These are phyloP conservation scores for Rhizopogon roseolus DNA, from an alignment of 768 basidiomycete genomes.

Conservation along the genomic window DNA sequence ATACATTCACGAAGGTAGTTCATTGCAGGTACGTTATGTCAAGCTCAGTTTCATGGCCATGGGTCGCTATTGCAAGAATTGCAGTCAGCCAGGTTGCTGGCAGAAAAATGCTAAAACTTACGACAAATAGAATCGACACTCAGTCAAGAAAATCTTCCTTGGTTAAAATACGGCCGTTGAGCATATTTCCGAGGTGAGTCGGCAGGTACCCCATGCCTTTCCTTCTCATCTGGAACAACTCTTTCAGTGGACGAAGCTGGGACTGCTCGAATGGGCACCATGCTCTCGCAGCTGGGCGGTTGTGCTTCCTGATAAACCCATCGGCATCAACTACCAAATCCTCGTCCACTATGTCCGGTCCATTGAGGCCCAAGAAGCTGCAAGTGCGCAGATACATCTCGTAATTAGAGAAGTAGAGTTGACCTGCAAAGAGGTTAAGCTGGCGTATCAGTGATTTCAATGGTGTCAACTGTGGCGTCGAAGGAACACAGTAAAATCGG, in stretches of 20 bases:
- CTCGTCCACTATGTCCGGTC: conserved; percentile 8
- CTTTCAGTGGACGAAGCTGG: conserved; percentile 22
- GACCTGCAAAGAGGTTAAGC: conserved; percentile 27
- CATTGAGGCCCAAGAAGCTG: conserved; percentile 20
- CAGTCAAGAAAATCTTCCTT: conserved; percentile 18
- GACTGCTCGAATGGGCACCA: conserved; percentile 3
- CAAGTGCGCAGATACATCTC: conserved; percentile 23
- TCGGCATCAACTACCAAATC: conserved; percentile 7
- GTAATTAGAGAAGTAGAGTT: conserved; percentile 25
- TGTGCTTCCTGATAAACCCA: conserved; percentile 16
- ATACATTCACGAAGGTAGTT: background rate
- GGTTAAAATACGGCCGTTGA: conserved; percentile 23
- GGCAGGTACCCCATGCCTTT: conserved; percentile 32
- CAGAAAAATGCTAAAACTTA: background rate
- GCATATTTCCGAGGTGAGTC: conserved; percentile 38
- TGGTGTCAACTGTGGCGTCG: background rate
- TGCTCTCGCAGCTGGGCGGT: conserved; percentile 7
- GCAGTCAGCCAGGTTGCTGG: background rate
- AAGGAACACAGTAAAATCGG: conserved; percentile 7
- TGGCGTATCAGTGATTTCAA: conserved; percentile 7
- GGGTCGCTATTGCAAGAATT: background rate
- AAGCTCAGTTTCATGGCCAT: background rate
- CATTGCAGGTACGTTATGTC: too few relatives aligned
- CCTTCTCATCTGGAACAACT: conserved; percentile 31
- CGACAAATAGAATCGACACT: background rate